Evolutionary conservation across 257 asterid species (phyloP), one percentile per base, ranked within the genome.

Genomic region (Petunia axillaris): DNA sequence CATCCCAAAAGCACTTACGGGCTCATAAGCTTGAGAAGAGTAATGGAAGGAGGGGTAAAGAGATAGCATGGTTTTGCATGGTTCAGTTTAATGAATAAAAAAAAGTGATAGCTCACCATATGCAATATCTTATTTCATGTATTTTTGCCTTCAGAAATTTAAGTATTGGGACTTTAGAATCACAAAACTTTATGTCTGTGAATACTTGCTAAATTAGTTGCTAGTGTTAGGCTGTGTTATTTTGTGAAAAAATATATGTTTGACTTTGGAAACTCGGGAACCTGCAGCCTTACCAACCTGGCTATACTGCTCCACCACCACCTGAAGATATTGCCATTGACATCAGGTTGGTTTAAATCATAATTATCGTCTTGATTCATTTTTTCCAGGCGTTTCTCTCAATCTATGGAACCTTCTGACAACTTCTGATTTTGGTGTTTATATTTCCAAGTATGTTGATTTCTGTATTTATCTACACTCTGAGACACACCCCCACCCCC

Each of bases 291-390:
- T 88, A 85, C 70, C 88, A 86, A 64, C 91, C 91, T 40, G 88
- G 89, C 64, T 88, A 88, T 83, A 85, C 86, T 78, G 89, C 90
- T 80, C 91, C 87, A 9, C 88, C 91, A 52, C 85, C 63, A 6
- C 78, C 85, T 68, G 91, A 86, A 54, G 91, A 88, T 57, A 81
- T 85, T 54, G 35, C 87, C 65, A 86, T 88, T 13, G 78, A 73
- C 46, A 73, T 73, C 44, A 73, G 78, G 78, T 73, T 73, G 43
- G 78, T 11, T 73, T 38, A 5, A 11, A 50, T 36, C 14, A 36
- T 73, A 35, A 73, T 36, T 73, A 46, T 46, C 14, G 11, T 70
- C 6, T 25, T 64, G 9, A 43, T 70, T 41, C 77, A 25, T 35
- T 70, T 25, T 70, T 16, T 46, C 59, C 41, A 10, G 48, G 77